Percentiles rank a stretch among this genome's conserved stretches.
Evolutionary conservation across 1,139 yeast genomes (phyloP).

Genomic region (Keqinozyma sinolaborantium): DNA sequence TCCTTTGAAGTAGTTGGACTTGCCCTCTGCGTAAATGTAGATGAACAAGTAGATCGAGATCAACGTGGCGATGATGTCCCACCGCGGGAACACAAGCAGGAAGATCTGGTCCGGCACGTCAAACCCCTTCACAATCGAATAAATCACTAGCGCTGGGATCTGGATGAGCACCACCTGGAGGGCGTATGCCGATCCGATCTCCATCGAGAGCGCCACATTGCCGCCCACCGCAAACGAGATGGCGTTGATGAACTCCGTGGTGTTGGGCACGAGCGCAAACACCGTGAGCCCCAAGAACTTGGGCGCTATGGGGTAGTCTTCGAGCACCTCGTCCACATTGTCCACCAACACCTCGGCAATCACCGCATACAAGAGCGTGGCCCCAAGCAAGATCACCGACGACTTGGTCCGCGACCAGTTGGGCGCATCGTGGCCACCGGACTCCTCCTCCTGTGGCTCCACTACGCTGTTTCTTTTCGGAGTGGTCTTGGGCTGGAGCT

Average conservation of each 20-base stretch:
- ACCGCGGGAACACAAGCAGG: conserved; percentile 85
- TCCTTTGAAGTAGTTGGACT: conserved; percentile 94
- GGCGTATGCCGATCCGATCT: conserved; percentile 96
- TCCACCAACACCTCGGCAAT: conserved; percentile 95
- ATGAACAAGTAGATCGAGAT: conserved; percentile 87
- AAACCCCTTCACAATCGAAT: conserved; percentile 51
- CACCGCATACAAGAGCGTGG: conserved; percentile 84
- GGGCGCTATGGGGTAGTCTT: conserved; percentile 74
- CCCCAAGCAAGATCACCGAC: conserved; percentile 75
- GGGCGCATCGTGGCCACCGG: conserved; percentile 92
- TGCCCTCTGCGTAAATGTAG: conserved; percentile 94
- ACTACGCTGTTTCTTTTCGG: conserved; percentile 8
- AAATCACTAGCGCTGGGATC: conserved; percentile 85
- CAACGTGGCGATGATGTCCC: conserved; percentile 90
- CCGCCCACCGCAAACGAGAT: conserved; percentile 96
- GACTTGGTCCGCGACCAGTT: conserved; percentile 92
- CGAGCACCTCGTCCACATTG: conserved; percentile 86
- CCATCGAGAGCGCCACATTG: conserved; percentile 94
- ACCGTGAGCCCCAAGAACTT: conserved; percentile 90
- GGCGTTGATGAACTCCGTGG: conserved; percentile 95
- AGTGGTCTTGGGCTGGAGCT: conserved; percentile 7
- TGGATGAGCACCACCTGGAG: conserved; percentile 94
- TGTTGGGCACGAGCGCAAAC: conserved; percentile 93
- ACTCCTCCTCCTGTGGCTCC: conserved; percentile 24
- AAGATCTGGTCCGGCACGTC: conserved; percentile 52